Percentiles rank a stretch among this genome's conserved stretches.
Conservation (phyloP, 2,329 filamentous ascomycete genomes). For the Bipolaris victoriae region DNA sequence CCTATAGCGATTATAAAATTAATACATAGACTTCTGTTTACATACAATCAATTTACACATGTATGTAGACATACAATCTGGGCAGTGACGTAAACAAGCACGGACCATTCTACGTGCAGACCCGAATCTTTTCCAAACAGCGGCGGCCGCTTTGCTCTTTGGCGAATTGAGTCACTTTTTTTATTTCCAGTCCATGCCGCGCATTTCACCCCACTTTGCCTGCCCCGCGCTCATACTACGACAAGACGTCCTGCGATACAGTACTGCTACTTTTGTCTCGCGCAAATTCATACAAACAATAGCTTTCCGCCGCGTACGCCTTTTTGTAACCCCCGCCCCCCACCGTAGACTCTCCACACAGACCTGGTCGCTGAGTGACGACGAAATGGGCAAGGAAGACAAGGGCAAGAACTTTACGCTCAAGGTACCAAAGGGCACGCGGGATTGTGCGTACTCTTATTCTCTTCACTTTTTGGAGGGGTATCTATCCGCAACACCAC, state of each 20-base stretch:
- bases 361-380: constrained; percentile 23
- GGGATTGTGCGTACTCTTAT: constrained; percentile 71
- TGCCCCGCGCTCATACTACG: constrained; percentile 39
- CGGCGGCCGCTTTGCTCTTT: constrained; percentile 28
- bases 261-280: constrained; percentile 23
- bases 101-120: constrained; percentile 18
- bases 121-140: constrained; percentile 14
- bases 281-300: constrained; percentile 21
- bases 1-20: constrained; percentile 4
- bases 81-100: constrained; percentile 22
- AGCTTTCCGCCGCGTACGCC: constrained; percentile 13
- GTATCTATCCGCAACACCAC: background rate
- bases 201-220: constrained; percentile 39
- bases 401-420: constrained; percentile 64
- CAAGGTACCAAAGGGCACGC: constrained; percentile 90
- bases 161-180: constrained; percentile 35
- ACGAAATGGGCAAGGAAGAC: constrained; percentile 56
- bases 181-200: constrained; percentile 38
- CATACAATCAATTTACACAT: too few species aligned
- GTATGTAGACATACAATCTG: background rate
- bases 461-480: background rate
- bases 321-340: constrained; percentile 6
- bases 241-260: constrained; percentile 30
- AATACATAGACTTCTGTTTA: constrained; percentile 1
- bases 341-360: constrained; percentile 28